Evolutionary conservation across 2,329 filamentous ascomycete species (phyloP).

Genomic region (Dryadomyces quercivorus): DNA sequence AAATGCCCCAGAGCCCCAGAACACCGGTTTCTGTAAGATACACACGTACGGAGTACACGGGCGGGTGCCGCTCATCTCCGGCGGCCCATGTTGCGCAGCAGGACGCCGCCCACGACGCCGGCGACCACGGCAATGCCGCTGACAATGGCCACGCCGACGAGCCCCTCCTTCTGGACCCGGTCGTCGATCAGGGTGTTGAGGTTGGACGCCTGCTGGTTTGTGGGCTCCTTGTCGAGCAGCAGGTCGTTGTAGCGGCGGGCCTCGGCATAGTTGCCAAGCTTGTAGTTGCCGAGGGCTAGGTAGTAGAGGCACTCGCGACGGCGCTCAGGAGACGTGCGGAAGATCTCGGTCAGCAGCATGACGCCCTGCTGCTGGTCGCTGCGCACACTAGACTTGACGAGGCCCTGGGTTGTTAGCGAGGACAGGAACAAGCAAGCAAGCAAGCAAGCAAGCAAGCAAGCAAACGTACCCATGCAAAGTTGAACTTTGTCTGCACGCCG

Average conservation of each 20-base stretch:
- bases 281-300: conserved; percentile 93
- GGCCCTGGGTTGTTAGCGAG: conserved; percentile 45
- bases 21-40: neutral
- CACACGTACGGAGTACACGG: too few relatives aligned
- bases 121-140: conserved; percentile 86
- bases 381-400: conserved; percentile 83
- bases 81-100: conserved; percentile 64
- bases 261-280: conserved; percentile 94
- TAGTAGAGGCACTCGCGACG: conserved; percentile 98
- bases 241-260: conserved; percentile 90
- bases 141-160: conserved; percentile 90
- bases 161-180: conserved; percentile 85
- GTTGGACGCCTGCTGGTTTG: conserved; percentile 81
- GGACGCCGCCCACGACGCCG: conserved; percentile 79
- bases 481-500: conserved; percentile 97
- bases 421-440: too few relatives aligned
- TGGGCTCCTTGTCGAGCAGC: conserved; percentile 79
- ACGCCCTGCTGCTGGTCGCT: conserved; percentile 89
- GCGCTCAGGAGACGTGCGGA: conserved; percentile 82
- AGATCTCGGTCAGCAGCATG: conserved; percentile 89
- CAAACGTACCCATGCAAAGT: conserved; percentile 81
- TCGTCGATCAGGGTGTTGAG: conserved; percentile 84
- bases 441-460: neutral
- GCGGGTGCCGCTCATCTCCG: conserved; percentile 24
- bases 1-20: neutral